phyloP scores from a whole-genome alignment of 176 grass and related monocot genomes.

The Lolium perenne region DNA sequence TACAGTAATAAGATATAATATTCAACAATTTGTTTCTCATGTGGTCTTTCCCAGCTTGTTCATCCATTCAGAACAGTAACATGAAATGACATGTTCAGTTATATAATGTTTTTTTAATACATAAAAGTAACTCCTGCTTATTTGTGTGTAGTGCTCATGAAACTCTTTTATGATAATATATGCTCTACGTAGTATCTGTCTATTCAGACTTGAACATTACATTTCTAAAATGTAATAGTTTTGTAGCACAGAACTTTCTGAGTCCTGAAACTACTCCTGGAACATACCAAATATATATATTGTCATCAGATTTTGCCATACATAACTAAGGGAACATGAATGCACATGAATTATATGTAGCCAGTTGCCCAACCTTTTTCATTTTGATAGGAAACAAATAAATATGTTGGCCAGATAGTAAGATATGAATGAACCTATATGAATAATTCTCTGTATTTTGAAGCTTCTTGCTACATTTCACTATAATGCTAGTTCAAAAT shows the following conservation, averaged over 20 bases:
- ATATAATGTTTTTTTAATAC: neutral
- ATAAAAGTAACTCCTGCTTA: neutral
- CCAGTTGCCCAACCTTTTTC: no score
- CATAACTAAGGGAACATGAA: no score
- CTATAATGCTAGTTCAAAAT: no score
- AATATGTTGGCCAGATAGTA: no score
- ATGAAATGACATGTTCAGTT: neutral
- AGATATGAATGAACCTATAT: no score
- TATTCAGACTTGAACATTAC: no score
- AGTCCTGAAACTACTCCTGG: slow-evolving; percentile 23
- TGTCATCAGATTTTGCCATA: no score
- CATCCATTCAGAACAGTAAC: neutral
- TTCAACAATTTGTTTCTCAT: neutral
- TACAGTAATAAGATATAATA: neutral
- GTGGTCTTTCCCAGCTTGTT: neutral
- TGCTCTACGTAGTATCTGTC: neutral
- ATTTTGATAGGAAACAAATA: no score
- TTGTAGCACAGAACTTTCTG: slow-evolving; percentile 31
- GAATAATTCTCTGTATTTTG: no score
- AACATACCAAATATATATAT: no score
- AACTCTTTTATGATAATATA: neutral
- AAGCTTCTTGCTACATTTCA: no score
- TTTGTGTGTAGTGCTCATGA: neutral
- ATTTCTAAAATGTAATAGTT: slow-evolving; percentile 42
- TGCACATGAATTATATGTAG: no score